Conservation (phyloP, 1,284 basidiomycete species). For the Apiotrichum veenhuisii region DNA sequence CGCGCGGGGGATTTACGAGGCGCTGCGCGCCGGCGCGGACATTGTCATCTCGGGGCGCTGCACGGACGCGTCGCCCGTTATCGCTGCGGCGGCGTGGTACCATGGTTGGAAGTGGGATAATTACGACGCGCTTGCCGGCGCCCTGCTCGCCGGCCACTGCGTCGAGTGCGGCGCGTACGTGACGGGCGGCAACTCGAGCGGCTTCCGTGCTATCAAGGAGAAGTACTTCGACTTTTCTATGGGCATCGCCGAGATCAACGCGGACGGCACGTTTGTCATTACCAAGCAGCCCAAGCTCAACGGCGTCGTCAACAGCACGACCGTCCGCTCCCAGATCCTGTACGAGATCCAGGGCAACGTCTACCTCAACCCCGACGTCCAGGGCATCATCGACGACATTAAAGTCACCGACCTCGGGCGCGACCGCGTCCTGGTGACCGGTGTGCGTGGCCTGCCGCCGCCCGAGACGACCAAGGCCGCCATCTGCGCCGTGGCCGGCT, state of each 20-base stretch:
- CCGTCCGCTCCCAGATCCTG: slow-evolving; percentile 18
- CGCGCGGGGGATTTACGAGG: slow-evolving; percentile 11
- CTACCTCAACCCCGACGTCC: slow-evolving; percentile 33
- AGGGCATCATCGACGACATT: slow-evolving; percentile 25
- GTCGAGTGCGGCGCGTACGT: slow-evolving; percentile 27
- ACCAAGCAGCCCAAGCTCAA: slow-evolving; percentile 18
- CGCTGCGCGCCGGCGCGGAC: slow-evolving; percentile 25
- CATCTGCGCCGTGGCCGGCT: slow-evolving; percentile 26
- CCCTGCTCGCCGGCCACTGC: slow-evolving; percentile 26
- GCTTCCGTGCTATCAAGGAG: slow-evolving; percentile 23
- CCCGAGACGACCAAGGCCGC: slow-evolving; percentile 32
- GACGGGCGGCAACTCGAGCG: slow-evolving; percentile 29
- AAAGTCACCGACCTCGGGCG: slow-evolving; percentile 14
- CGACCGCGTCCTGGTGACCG: slow-evolving; percentile 24
- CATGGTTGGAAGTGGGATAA: slow-evolving; percentile 24
- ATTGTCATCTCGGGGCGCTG: slow-evolving; percentile 31
- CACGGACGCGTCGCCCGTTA: slow-evolving; percentile 27
- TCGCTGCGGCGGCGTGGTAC: slow-evolving; percentile 25
- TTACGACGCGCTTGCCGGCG: slow-evolving; percentile 23
- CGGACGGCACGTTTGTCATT: slow-evolving; percentile 24
- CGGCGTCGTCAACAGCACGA: slow-evolving; percentile 15
- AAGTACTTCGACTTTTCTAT: slow-evolving; percentile 26
- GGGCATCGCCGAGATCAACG: slow-evolving; percentile 30
- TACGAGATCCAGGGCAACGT: slow-evolving; percentile 26
- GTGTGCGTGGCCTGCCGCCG: slow-evolving; percentile 24